Base-by-base conservation (phyloP, 2,329 filamentous ascomycete species). In the Pseudocercospora cruenta region DNA sequence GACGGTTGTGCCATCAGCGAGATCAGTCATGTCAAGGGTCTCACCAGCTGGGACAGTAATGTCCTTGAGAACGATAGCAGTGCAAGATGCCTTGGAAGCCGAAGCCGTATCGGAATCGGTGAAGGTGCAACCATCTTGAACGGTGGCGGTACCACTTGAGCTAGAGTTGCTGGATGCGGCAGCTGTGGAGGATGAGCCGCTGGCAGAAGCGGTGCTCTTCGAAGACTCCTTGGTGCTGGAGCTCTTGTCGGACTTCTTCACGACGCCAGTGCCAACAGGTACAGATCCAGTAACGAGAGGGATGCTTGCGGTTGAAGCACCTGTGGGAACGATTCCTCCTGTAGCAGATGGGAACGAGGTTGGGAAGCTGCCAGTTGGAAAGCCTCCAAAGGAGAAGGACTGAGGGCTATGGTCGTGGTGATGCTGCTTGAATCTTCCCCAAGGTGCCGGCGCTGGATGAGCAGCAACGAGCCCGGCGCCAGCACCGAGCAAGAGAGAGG, bases 1-100 rank as follows among this genome's bases (percentile, higher is more conserved):
- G 68, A 90, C 83, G 6, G 75, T 79, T 2, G 81, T 78, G 1
- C 81, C 81, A 8, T 74, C 72, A 66, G 78, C 73, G 19, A 83
- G 76, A 10, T 77, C 76, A 9, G 77, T 75, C 16, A 84, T 74
- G 61, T 82, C 76, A 8, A 84, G 77, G 1, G 80, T 78, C 66
- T 72, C 76, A 59, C 71, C 78, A 12, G 73, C 78, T 49, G 78
- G 80, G 4, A 77, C 80, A 9, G 74, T 75, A 39, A 84, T 78
- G 66, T 77, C 71, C 24, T 79, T 76, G 10, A 83, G 74, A 3
- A 77, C 76, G 51, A 83, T 82, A 36, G 76, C 75, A 14, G 77
- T 80, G 73, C 82, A 84, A 1, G 78, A 75, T 4, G 75, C 75
- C 6, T 80, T 77, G 14, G 78, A 79, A 24, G 77, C 76, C 9